These are phyloP conservation scores for Tremella mesenterica DNA, from an alignment of 768 basidiomycete species.

Conservation along the genomic window DNA sequence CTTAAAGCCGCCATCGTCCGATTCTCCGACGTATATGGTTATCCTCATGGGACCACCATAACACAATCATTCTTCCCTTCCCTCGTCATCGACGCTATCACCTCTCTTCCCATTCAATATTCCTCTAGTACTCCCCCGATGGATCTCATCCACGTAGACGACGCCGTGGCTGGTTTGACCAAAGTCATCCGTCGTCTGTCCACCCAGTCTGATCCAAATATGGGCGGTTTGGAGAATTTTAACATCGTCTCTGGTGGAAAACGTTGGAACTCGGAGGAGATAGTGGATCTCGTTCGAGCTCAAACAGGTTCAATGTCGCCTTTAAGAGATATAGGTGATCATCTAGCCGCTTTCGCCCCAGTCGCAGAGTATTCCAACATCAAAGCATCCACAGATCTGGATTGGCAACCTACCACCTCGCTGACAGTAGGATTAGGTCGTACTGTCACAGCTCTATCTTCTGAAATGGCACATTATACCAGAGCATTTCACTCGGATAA, in stretches of 20 bases:
- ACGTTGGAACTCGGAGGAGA: slow-evolving; percentile 18
- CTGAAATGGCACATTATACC: slow-evolving; percentile 22
- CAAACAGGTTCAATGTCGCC: slow-evolving; percentile 35
- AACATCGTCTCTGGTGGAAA: slow-evolving; percentile 34
- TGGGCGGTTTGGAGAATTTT: slow-evolving; percentile 14
- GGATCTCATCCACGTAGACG: slow-evolving; percentile 37
- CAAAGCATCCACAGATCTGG: slow-evolving; percentile 20
- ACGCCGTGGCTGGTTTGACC: slow-evolving; percentile 34
- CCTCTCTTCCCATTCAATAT: slow-evolving; percentile 37
- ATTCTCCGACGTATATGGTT: slow-evolving; percentile 40
- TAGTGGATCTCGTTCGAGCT: slow-evolving; percentile 30
- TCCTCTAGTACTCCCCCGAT: slow-evolving; percentile 22
- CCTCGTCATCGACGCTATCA: slow-evolving; percentile 32
- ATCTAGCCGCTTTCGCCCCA: slow-evolving; percentile 5
- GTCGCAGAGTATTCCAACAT: slow-evolving; percentile 10
- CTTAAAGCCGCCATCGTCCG: slow-evolving; percentile 23
- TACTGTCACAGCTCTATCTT: slow-evolving; percentile 18
- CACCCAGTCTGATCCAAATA: background rate
- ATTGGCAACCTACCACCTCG: slow-evolving; percentile 24
- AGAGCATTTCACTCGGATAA: slow-evolving; percentile 14
- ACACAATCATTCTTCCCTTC: slow-evolving; percentile 33
- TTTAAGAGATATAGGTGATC: slow-evolving; percentile 25
- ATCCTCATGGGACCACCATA: slow-evolving; percentile 10
- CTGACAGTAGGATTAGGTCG: slow-evolving; percentile 31
- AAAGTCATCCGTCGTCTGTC: background rate